phyloP scores from a whole-genome alignment of 176 grass and related monocot species.

The Phyllostachys edulis region DNA sequence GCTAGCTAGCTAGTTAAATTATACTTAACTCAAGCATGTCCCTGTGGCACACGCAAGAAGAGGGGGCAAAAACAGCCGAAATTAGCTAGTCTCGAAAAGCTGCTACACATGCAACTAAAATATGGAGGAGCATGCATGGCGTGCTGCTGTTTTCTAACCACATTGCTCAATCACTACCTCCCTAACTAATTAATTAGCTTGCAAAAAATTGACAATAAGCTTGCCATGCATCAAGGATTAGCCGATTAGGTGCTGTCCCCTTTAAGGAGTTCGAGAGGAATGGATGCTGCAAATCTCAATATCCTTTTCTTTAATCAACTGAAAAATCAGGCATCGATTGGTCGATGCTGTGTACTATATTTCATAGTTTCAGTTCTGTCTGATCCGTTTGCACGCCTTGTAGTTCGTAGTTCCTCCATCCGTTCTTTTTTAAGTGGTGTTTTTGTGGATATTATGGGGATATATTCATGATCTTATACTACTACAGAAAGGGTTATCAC shows the following conservation, averaged over 20 bases:
- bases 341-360: neutral
- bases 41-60: neutral
- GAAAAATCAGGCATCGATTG: neutral
- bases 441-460: too few relatives aligned
- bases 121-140: slow-evolving; percentile 37
- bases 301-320: neutral
- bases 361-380: neutral
- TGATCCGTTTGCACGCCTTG: neutral
- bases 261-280: slow-evolving; percentile 49
- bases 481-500: too few relatives aligned
- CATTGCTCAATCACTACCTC: slow-evolving; percentile 25
- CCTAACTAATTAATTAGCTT: slow-evolving; percentile 1
- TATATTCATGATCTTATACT: too few relatives aligned
- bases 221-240: slow-evolving; percentile 24
- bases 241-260: slow-evolving; percentile 37
- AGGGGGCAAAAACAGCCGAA: neutral
- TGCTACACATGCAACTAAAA: slow-evolving; percentile 31
- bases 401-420: neutral
- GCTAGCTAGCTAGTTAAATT: neutral
- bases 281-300: slow-evolving; percentile 30
- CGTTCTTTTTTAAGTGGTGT: too few relatives aligned
- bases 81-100: slow-evolving; percentile 23
- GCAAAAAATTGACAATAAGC: slow-evolving; percentile 7
- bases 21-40: neutral
- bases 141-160: slow-evolving; percentile 36